Percentiles rank a stretch among this genome's conserved stretches.
Conservation (phyloP, 306 rosid genomes). For the Vigna angularis region DNA sequence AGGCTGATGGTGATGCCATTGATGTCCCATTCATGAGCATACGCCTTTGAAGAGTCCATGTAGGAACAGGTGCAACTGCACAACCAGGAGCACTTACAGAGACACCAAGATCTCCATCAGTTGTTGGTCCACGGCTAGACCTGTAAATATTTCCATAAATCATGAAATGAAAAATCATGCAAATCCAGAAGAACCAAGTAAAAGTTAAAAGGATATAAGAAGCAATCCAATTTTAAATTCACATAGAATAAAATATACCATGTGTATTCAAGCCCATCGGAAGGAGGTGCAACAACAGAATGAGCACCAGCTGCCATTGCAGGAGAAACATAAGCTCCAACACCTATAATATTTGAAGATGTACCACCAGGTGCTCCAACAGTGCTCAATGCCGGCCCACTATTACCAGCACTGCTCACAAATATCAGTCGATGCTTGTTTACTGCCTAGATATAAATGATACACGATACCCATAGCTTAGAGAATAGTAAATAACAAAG, state of each 20-base stretch:
- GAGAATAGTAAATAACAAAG: slow-evolving; percentile 44
- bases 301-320: slow-evolving; percentile 99
- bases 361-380: slow-evolving; percentile 99
- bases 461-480: slow-evolving; percentile 42
- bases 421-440: slow-evolving; percentile 82
- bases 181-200: slow-evolving; percentile 39
- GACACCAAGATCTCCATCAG: slow-evolving; percentile 97
- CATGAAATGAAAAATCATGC: slow-evolving; percentile 33
- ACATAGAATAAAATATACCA: slow-evolving; percentile 65
- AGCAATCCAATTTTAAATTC: slow-evolving; percentile 26
- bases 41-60: slow-evolving; percentile 97
- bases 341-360: slow-evolving; percentile 87
- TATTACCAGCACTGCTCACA: slow-evolving; percentile 98
- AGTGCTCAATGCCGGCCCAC: slow-evolving; percentile 98
- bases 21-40: slow-evolving; percentile 99
- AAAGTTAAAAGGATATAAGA: slow-evolving; percentile 36
- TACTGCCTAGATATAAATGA: slow-evolving; percentile 71
- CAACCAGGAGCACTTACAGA: slow-evolving; percentile 97
- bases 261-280: slow-evolving; percentile 95
- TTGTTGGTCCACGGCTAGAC: slow-evolving; percentile 99
- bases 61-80: slow-evolving; percentile 98
- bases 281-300: slow-evolving; percentile 82
- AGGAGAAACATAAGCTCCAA: slow-evolving; percentile 98
- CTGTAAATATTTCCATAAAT: slow-evolving; percentile 54
- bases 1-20: slow-evolving; percentile 99